phyloP scores from a whole-genome alignment of 192 early-diverging fungal species.

The Linnemannia elongata region DNA sequence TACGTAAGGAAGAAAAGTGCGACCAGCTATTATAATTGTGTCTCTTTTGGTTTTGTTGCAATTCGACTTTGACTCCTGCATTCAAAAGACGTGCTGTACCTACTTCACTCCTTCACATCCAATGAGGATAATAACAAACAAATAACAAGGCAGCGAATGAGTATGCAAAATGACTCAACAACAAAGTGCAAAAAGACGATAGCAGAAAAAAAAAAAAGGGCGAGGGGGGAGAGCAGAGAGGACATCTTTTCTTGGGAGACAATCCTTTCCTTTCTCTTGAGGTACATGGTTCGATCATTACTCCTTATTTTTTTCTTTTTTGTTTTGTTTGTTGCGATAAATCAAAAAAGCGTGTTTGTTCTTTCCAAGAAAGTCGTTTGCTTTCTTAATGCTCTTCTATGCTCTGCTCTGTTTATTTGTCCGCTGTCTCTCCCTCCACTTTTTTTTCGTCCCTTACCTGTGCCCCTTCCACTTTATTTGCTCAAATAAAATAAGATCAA shows the following conservation, averaged over 20 bases:
- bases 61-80: no score
- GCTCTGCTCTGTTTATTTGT: neutral
- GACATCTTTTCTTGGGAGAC: neutral
- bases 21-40: no score
- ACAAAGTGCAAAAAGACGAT: neutral
- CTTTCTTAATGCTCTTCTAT: neutral
- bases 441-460: neutral
- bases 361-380: neutral
- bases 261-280: neutral
- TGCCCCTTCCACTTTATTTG: neutral
- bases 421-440: neutral
- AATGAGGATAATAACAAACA: neutral
- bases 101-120: neutral
- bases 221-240: neutral
- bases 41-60: no score
- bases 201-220: neutral
- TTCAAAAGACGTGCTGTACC: no score
- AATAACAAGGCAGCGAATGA: neutral
- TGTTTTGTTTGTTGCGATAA: no score
- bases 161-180: neutral
- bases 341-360: neutral
- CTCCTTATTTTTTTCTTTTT: neutral
- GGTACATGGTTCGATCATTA: neutral
- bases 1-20: no score
- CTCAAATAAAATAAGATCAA: neutral